phyloP scores from a whole-genome alignment of 306 rosid genomes.

The Dryas alaskensis region DNA sequence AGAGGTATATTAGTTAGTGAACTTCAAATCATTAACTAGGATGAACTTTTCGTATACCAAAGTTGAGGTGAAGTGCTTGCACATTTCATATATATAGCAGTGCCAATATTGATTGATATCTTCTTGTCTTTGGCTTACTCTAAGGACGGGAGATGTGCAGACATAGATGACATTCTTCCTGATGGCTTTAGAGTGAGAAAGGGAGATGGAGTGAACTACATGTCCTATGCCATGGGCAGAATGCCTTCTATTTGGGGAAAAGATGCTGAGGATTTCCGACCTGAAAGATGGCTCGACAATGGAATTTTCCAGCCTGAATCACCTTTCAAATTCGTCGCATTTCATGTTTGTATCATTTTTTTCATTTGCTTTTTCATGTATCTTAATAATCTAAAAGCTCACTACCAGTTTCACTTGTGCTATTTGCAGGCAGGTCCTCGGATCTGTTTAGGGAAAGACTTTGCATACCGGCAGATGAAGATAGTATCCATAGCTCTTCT shows the following conservation, averaged over 20 bases:
- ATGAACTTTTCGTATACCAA: not conserved
- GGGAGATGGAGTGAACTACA: constrained; percentile 60
- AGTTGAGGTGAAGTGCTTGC: not conserved
- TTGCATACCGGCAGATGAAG: constrained; percentile 80
- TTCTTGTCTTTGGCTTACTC: not conserved
- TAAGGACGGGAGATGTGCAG: constrained; percentile 63
- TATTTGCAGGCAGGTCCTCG: constrained; percentile 68
- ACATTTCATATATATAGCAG: not conserved
- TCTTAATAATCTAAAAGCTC: not conserved
- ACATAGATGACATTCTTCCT: constrained; percentile 58
- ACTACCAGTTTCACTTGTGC: not conserved
- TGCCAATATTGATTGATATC: not conserved
- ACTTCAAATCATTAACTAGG: not conserved
- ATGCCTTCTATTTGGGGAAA: constrained; percentile 75
- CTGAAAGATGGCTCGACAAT: constrained; percentile 68
- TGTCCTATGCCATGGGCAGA: constrained; percentile 73
- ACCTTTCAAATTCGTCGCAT: constrained; percentile 71
- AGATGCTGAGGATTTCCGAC: constrained; percentile 59
- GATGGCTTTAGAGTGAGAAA: constrained; percentile 55
- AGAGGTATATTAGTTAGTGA: too few relatives aligned
- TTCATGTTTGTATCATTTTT: constrained; percentile 48
- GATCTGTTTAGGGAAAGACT: constrained; percentile 72
- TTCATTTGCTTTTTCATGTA: not conserved
- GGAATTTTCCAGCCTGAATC: constrained; percentile 58
- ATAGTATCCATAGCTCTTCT: constrained; percentile 58